Evolutionary conservation across 345 rosid species (phyloP).

Genomic region (Pistacia vera): DNA sequence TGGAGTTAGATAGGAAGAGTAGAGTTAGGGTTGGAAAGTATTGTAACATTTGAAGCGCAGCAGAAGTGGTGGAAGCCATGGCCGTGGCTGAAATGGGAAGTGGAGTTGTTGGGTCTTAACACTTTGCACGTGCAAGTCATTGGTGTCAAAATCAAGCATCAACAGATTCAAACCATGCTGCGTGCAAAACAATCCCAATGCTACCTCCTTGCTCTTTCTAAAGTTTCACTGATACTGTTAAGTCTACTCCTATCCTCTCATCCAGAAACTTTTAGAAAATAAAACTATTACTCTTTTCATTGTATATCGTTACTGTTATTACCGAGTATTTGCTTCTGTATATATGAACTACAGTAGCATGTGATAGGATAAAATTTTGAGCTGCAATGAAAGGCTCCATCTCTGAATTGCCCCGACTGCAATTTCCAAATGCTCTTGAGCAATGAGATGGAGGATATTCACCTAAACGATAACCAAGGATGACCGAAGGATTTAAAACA

Average conservation of each 20-base stretch:
- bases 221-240: constrained; percentile 1
- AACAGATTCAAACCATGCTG: constrained; percentile 28
- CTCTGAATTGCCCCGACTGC: constrained; percentile 53
- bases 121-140: no score
- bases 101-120: no score
- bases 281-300: background rate
- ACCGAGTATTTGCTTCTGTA: constrained; percentile 35
- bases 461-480: constrained; percentile 36
- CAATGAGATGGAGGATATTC: constrained; percentile 50
- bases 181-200: constrained; percentile 33
- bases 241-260: no score
- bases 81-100: no score
- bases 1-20: no score
- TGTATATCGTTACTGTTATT: background rate
- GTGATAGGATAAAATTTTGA: constrained; percentile 48
- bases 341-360: constrained; percentile 28
- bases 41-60: no score
- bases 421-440: constrained; percentile 50
- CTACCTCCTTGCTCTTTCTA: constrained; percentile 41
- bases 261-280: background rate
- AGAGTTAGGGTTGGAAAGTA: no score
- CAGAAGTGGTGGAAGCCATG: no score
- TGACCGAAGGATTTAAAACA: constrained; percentile 64
- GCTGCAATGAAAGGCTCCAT: constrained; percentile 59
- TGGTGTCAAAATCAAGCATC: no score